Evolutionary conservation across 176 grass and related monocot genomes (phyloP), one percentile per base, ranked within the genome.

Genomic region (Carex scoparia): DNA sequence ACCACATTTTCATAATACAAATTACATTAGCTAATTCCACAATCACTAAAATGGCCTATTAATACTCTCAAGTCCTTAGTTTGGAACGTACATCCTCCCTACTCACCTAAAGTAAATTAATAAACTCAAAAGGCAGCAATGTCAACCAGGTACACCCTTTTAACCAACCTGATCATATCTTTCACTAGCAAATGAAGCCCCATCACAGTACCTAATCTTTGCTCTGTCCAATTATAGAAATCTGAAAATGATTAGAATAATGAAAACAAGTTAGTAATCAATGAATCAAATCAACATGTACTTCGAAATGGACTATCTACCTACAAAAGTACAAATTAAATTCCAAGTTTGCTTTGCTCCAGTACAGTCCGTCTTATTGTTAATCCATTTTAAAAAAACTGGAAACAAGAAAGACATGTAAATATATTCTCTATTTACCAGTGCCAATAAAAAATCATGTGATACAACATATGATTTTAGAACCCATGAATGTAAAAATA

Each of bases 171-270:
- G 23, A 88, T 94, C 83, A 65, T 89, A 92, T 78, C 82, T 71
- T 27, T 98, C 93, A 49, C 95, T 91, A 10, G 86, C 83, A 66
- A 98, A 98, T 5, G 95, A 98, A 18, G 68, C 92, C 65, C 95
- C 86, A 79, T 98, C 95, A 76, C 95, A 98, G 87, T 98, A 98
- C 10, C 92, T 83, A 16, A 98, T 87, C 65, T 79, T 90, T 14
- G 94, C 93, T 85, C 93, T 89, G 79, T 98, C 95, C 95, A 98
- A 84, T 87, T 92, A 88, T 93, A 91, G 86, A 98, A 98, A 68
- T 98, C 95, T 98, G 87, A 10, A 33, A 33, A 14, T 18, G 7
- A 38, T 38, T 33, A 46, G 58, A 33, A 33, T 58, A 46, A 49
- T 37, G 23, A 62, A 70, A 79, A 40, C 33, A 82, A 44, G 61